A percentile compares a stretch with the other conserved stretches of the same genome.
These are phyloP conservation scores for Naganishia randhawae DNA, from an alignment of 768 basidiomycete genomes.

Conservation along the genomic window DNA sequence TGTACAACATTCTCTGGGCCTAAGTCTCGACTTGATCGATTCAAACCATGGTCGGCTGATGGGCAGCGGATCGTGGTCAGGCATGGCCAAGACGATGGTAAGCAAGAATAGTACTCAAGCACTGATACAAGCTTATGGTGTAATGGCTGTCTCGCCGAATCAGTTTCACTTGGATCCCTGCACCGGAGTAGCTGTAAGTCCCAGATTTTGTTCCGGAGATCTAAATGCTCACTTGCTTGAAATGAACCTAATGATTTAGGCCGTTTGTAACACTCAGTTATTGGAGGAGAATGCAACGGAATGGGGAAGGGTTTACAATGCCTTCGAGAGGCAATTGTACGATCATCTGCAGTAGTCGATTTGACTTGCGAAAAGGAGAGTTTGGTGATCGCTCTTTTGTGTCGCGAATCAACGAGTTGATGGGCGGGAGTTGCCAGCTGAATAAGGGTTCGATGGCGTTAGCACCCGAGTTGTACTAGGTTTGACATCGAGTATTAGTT, in stretches of 20 bases:
- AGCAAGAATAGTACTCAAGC: not conserved
- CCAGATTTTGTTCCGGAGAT: not conserved
- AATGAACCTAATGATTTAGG: conserved; percentile 15
- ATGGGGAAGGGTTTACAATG: conserved; percentile 29
- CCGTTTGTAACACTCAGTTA: conserved; percentile 34
- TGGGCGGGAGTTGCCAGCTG: no score
- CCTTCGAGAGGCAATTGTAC: conserved; percentile 34
- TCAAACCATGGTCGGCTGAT: conserved; percentile 33
- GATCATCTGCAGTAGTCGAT: conserved; percentile 15
- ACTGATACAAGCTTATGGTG: no score
- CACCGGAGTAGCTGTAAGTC: conserved; percentile 39
- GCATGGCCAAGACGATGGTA: conserved; percentile 29
- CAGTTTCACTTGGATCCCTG: conserved; percentile 41
- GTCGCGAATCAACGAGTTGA: no score
- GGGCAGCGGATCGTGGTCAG: conserved; percentile 40
- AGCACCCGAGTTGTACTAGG: no score
- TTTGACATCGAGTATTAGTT: no score
- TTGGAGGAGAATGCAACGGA: conserved; percentile 32
- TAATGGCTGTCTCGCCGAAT: conserved; percentile 23
- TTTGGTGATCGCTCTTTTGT: no score
- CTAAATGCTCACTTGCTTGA: not conserved
- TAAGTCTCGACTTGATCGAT: conserved; percentile 33
- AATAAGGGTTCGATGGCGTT: no score
- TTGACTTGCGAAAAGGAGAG: not conserved
- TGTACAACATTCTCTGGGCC: conserved; percentile 35